Conservation (phyloP, 805 yeast genomes). For the Saccharomycopsis synnaedendra region DNA sequence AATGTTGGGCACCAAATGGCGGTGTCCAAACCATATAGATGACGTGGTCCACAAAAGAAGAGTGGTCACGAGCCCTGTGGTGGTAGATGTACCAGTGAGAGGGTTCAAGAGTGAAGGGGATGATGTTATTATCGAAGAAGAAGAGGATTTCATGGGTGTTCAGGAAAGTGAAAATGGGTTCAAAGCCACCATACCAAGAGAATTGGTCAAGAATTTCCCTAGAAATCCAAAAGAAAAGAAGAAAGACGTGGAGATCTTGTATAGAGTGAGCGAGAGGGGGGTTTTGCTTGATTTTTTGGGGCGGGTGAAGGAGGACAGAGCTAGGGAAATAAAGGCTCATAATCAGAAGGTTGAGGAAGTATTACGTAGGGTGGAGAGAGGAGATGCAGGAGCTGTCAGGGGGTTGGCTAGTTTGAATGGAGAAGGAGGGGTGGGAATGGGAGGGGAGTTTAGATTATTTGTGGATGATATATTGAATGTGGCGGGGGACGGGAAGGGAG, state of each 20-base stretch:
- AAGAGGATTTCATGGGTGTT: constrained; percentile 28
- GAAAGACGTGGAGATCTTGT: constrained; percentile 34
- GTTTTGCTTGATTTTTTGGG: constrained; percentile 59
- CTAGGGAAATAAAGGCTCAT: constrained; percentile 25
- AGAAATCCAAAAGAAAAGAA: constrained; percentile 3
- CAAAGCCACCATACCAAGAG: neutral
- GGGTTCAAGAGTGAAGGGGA: constrained; percentile 41
- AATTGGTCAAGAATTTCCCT: neutral
- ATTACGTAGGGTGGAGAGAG: no score
- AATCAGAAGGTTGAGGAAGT: constrained; percentile 25
- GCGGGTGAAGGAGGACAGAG: constrained; percentile 29
- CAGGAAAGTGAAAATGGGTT: constrained; percentile 19
- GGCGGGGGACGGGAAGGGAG: constrained; percentile 2
- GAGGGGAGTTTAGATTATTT: no score
- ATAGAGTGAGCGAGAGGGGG: constrained; percentile 57
- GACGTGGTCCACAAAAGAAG: constrained; percentile 32
- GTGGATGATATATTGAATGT: neutral
- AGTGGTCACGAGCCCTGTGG: constrained; percentile 37
- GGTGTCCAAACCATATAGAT: constrained; percentile 79
- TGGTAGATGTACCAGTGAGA: constrained; percentile 44
- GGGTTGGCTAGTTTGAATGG: constrained; percentile 35
- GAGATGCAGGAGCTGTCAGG: constrained; percentile 27
- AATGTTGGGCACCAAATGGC: constrained; percentile 73
- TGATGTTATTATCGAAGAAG: constrained; percentile 43
- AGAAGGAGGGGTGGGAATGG: constrained; percentile 17